phyloP scores from a whole-genome alignment of 2,329 filamentous ascomycete species.

The Chaetomium sp. region DNA sequence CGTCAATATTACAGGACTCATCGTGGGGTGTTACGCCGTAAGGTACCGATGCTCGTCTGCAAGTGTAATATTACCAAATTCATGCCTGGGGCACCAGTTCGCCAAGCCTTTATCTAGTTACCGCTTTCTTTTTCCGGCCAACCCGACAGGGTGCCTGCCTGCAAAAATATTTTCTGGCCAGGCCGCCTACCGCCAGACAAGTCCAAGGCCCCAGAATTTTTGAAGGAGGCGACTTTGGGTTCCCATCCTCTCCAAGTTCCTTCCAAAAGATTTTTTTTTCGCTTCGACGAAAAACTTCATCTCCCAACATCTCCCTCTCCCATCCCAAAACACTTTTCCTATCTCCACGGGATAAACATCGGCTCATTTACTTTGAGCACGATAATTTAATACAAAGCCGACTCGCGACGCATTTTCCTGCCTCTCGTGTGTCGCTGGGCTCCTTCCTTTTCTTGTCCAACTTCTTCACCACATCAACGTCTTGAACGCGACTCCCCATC shows the following conservation, averaged over 20 bases:
- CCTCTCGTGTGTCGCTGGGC: slow-evolving; percentile 3
- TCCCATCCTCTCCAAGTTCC: slow-evolving; percentile 1
- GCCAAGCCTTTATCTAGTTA: slow-evolving; percentile 8
- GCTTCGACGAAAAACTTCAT: slow-evolving; percentile 17
- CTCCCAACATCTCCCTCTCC: slow-evolving; percentile 13
- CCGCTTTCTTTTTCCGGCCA: not conserved
- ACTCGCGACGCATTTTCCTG: slow-evolving; percentile 5
- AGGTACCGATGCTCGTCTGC: too few species aligned
- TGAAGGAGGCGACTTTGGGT: slow-evolving; percentile 16
- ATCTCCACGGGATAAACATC: too few species aligned
- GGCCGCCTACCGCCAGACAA: slow-evolving; percentile 10
- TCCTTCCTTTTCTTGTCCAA: not conserved
- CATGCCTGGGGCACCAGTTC: not conserved
- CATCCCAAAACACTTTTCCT: slow-evolving; percentile 20
- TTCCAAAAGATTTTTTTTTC: slow-evolving; percentile 15
- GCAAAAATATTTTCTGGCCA: slow-evolving; percentile 21
- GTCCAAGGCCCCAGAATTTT: slow-evolving; percentile 13
- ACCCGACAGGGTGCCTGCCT: slow-evolving; percentile 12
- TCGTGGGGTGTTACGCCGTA: too few species aligned
- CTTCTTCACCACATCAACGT: not conserved
- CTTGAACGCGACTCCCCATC: slow-evolving; percentile 2
- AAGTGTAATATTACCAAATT: not conserved
- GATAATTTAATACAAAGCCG: not conserved
- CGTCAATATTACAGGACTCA: too few species aligned
- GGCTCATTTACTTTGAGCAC: slow-evolving; percentile 18